Percentiles rank a stretch among this genome's conserved stretches.
These are phyloP conservation scores for Lagenidium giganteum DNA, from an alignment of 352 stramenopile species.

Conservation along the genomic window DNA sequence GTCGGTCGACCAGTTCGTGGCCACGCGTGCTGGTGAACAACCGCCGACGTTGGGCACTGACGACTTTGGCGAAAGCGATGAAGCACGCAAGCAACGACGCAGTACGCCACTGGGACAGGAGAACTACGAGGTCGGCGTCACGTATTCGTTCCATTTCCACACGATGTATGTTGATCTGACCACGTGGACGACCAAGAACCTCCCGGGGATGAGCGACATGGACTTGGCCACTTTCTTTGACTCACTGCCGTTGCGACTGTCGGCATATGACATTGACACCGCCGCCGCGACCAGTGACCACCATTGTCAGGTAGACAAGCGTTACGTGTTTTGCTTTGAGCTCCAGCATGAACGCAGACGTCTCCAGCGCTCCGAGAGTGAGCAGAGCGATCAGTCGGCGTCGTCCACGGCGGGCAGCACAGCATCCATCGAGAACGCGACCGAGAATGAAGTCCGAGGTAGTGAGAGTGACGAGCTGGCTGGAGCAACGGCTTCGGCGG, in stretches of 20 bases:
- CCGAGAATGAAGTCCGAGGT: no score
- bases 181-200: conserved; percentile 59
- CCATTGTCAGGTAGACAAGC: conserved; percentile 44
- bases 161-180: conserved; percentile 77
- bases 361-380: conserved; percentile 15
- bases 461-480: no score
- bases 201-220: conserved; percentile 58
- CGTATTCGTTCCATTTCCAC: conserved; percentile 80
- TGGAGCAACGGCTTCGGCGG: not conserved
- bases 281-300: conserved; percentile 9
- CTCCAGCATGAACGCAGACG: conserved; percentile 38
- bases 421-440: no score
- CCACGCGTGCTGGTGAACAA: conserved; percentile 30
- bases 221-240: conserved; percentile 59
- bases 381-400: conserved; percentile 11
- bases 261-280: conserved; percentile 41
- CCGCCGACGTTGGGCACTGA: conserved; percentile 36
- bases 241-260: conserved; percentile 46
- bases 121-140: conserved; percentile 32
- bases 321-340: conserved; percentile 72
- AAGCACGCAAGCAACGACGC: conserved; percentile 23
- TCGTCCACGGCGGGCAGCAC: conserved; percentile 13
- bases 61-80: conserved; percentile 50
- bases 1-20: conserved; percentile 60
- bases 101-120: conserved; percentile 43